Base-by-base conservation (phyloP, 2,329 filamentous ascomycete species). In the Amylocarpus encephaloides region DNA sequence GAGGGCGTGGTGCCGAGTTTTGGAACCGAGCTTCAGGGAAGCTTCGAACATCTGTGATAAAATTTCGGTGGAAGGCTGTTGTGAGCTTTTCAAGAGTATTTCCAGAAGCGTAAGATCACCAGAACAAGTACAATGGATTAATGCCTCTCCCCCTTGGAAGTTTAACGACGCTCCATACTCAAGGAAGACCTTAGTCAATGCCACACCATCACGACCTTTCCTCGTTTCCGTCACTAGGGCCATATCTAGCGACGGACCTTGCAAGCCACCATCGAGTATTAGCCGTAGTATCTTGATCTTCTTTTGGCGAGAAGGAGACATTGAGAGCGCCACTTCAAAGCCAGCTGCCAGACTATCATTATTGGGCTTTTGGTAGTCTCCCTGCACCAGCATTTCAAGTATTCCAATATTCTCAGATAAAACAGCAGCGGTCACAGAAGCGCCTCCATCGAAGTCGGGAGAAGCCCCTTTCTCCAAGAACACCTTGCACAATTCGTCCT, bases 81-180 rank as follows among this genome's bases (percentile, higher is more conserved):
- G 30, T 5, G 33, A 6, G 29, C 38, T 19, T 11, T 39, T 15
- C 11, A 51, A 33, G 15, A 50, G 19, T 5, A 43, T 22, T 38
- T 48, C 22, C 15, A 51, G 22, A 34, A 51, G 49, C 6, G n/a
- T 33, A 10, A 51, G 38, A 47, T 41, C 22, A 18, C 44, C 44
- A 12, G 38, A 43, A 6, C 40, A 9, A 13, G 40, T 9, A 62
- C 57, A 0, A 71, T 62, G 9, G 77, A 67, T 67, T 12, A 82
- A 58, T 1, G 75, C 72, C 59, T 77, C 73, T 62, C 76, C 79
- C 19, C 70, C 70, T 49, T 79, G 76, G 0, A 68, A 67, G 9
- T 72, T 63, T 0, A 77, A 74, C 0, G 75, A 79, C 22, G 78
- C 78, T 1, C 77, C 73, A 29, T 76, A 68, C 1, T 67, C 62